phyloP scores from a whole-genome alignment of 768 basidiomycete genomes.

The Coprinopsis strossmayeri region DNA sequence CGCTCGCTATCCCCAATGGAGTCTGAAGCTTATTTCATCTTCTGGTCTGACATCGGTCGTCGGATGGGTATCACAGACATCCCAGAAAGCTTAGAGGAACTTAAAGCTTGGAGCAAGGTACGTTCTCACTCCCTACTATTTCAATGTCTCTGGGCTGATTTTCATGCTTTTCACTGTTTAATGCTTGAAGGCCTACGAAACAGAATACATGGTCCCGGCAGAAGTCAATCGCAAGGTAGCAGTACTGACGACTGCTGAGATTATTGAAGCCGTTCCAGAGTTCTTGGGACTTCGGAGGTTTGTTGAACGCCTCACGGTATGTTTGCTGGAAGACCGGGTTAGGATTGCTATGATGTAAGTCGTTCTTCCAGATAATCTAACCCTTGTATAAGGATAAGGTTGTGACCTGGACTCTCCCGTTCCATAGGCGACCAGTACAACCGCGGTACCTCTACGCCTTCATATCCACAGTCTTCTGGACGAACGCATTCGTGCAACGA shows the following conservation, averaged over 20 bases:
- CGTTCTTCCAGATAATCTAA: too few relatives aligned
- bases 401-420: not conserved
- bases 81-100: slow-evolving; percentile 31
- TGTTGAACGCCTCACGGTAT: slow-evolving; percentile 23
- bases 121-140: too few relatives aligned
- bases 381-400: not conserved
- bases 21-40: slow-evolving; percentile 29
- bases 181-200: slow-evolving; percentile 36
- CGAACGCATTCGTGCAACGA: slow-evolving; percentile 26
- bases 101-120: slow-evolving; percentile 36
- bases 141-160: too few relatives aligned
- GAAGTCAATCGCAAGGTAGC: slow-evolving; percentile 34
- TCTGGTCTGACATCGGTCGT: slow-evolving; percentile 40
- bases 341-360: slow-evolving; percentile 44
- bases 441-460: slow-evolving; percentile 26
- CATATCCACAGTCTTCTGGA: slow-evolving; percentile 17
- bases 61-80: slow-evolving; percentile 43
- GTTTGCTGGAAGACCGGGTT: slow-evolving; percentile 35
- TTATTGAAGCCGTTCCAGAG: slow-evolving; percentile 31
- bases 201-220: slow-evolving; percentile 33
- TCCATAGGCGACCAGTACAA: slow-evolving; percentile 29
- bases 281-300: slow-evolving; percentile 32
- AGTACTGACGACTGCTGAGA: slow-evolving; percentile 31
- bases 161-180: too few relatives aligned
- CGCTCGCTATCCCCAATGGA: not conserved